Base-by-base conservation (phyloP, 2,329 filamentous ascomycete genomes). In the Scedosporium minutisporum region DNA sequence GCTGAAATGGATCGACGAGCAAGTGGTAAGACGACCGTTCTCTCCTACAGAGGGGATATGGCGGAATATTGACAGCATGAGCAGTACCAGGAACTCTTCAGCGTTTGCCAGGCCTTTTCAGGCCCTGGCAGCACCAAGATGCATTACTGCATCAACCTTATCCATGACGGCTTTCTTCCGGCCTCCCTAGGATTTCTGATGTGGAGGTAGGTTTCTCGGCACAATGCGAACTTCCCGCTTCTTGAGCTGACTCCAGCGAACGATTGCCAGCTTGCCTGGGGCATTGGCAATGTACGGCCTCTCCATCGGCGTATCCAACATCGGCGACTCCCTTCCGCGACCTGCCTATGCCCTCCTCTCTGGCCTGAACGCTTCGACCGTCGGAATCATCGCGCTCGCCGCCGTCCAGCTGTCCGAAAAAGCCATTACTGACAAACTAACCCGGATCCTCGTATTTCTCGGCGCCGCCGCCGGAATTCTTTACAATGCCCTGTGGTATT, bases 401-500 rank as follows among this genome's bases (percentile, higher is more conserved):
- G 88, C 87, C 0, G 84, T 90, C 0, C 76, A 89, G 69, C 77
- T 91, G 0, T 82, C 87, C 0, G 76, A 85, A 14, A 90, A 89
- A 66, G 82, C 87, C 0, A 86, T 91, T 62, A 86, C 81, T 0
- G 87, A 91, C 68, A 77, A 77, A 21, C 55, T 89, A 2, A 86
- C 87, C 0, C 76, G 87, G 1, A 74, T 87, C 0, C 67, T 91
- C 1, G 84, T 91, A 0, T 86, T 90, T 10, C 68, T 87, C 5
- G 82, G 82, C 3, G 88, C 78, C 0, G 78, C 81, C 6, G 87
- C 86, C 0, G 89, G 88, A 0, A 73, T 91, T 65, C 77, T 88
- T 58, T 91, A 91, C 67, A 90, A 85, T 58, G 83, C 87, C 0
- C 72, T 91, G 0, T 92, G 88, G 89, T 92, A 89, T 66, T 91